These are phyloP conservation scores for Myrica gale DNA, from an alignment of 306 rosid species.

Conservation along the genomic window DNA sequence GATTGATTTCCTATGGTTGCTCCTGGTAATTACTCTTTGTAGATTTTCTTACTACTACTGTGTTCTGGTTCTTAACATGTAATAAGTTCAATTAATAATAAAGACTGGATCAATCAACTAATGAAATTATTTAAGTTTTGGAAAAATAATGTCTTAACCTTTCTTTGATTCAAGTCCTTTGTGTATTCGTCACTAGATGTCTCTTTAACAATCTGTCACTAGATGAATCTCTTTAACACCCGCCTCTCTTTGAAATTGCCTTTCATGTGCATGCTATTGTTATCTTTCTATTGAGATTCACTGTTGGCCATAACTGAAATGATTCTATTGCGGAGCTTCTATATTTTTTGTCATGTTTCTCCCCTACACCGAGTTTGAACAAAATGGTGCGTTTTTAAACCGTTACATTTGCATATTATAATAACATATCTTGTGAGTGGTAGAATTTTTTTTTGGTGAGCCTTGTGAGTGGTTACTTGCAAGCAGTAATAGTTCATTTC, in stretches of 20 bases:
- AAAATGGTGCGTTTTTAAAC: slow-evolving; percentile 68
- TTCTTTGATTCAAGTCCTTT: background rate
- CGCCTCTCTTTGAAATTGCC: too few relatives aligned
- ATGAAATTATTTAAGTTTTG: background rate
- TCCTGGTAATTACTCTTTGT: background rate
- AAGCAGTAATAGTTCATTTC: background rate
- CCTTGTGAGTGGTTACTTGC: background rate
- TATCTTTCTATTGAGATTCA: background rate
- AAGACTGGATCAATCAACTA: background rate
- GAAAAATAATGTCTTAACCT: too few relatives aligned
- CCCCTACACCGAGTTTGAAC: background rate
- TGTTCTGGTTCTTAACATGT: background rate
- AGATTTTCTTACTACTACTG: background rate
- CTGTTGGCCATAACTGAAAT: background rate
- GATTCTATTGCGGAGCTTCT: background rate
- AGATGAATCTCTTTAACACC: background rate
- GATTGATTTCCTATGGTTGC: background rate
- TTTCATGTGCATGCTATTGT: background rate
- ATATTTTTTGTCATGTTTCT: background rate
- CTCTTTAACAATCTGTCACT: background rate
- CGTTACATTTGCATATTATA: slow-evolving; percentile 5
- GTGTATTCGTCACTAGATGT: background rate
- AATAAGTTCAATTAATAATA: background rate
- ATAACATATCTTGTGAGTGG: slow-evolving; percentile 18
- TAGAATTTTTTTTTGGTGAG: too few relatives aligned